Conservation (phyloP, 352 stramenopile genomes). For the Plasmopara viticola region DNA sequence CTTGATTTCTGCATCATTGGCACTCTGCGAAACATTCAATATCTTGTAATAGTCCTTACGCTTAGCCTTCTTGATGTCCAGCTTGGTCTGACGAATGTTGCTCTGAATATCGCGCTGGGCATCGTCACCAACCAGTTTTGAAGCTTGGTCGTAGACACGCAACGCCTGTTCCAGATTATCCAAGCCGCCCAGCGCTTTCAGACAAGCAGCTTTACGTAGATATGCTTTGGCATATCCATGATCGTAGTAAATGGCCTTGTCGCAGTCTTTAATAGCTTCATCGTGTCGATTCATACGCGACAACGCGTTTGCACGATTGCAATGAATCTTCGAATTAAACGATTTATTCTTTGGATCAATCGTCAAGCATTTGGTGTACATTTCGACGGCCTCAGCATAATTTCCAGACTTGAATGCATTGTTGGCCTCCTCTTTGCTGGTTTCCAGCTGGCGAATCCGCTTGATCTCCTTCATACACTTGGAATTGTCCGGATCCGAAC, state of each 20-base stretch:
- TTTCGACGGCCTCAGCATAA: conserved; percentile 79
- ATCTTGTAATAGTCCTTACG: conserved; percentile 96
- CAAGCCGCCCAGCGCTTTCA: conserved; percentile 69
- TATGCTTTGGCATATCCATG: conserved; percentile 89
- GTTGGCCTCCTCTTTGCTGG: conserved; percentile 88
- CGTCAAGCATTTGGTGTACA: conserved; percentile 82
- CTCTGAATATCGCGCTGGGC: conserved; percentile 73
- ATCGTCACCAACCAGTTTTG: conserved; percentile 80
- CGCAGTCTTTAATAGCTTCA: conserved; percentile 86
- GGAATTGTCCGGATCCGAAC: conserved; percentile 87
- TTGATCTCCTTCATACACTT: conserved; percentile 86
- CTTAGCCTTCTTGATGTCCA: conserved; percentile 92
- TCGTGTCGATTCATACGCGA: conserved; percentile 78
- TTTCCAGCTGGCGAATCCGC: conserved; percentile 76
- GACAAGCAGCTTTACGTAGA: conserved; percentile 71
- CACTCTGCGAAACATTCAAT: conserved; percentile 66
- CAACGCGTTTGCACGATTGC: conserved; percentile 87
- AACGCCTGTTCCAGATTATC: conserved; percentile 88
- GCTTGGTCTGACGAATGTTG: conserved; percentile 85
- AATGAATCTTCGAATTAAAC: conserved; percentile 92
- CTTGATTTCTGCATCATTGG: conserved; percentile 94
- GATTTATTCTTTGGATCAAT: conserved; percentile 88
- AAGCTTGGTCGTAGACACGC: conserved; percentile 86
- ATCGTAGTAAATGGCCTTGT: conserved; percentile 87
- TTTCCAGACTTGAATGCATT: conserved; percentile 80